Percentiles rank a stretch among this genome's conserved stretches.
These are phyloP conservation scores for Ascochyta rabiei DNA, from an alignment of 2,329 filamentous ascomycete genomes.

Conservation along the genomic window DNA sequence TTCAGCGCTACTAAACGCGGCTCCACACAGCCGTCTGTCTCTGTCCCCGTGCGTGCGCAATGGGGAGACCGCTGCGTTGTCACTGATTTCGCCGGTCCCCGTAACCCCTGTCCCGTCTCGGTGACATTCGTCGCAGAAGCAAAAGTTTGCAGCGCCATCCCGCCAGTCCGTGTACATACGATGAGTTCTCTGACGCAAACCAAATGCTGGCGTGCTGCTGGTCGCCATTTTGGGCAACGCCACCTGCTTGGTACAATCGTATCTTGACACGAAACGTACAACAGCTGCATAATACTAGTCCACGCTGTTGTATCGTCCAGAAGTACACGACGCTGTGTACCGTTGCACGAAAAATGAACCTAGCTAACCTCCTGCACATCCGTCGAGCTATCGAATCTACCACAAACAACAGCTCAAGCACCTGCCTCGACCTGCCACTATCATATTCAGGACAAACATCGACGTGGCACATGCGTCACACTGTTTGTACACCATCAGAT, in stretches of 20 bases:
- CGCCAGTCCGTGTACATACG: constrained; percentile 7
- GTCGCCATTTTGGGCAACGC: constrained; percentile 20
- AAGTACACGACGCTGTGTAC: constrained; percentile 25
- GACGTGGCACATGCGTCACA: constrained; percentile 14
- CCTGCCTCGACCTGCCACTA: constrained; percentile 5
- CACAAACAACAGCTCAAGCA: constrained; percentile 6
- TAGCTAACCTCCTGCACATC: constrained; percentile 20
- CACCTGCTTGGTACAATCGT: constrained; percentile 19
- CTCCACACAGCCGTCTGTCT: constrained; percentile 16
- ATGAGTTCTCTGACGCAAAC: constrained; percentile 21
- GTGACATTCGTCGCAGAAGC: constrained; percentile 16
- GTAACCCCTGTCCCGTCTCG: constrained; percentile 22
- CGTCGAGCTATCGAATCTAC: constrained; percentile 20
- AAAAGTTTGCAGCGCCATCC: constrained; percentile 27
- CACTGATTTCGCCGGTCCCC: constrained; percentile 29
- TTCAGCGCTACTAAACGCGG: constrained; percentile 21
- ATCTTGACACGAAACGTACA: constrained; percentile 22
- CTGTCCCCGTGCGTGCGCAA: constrained; percentile 4
- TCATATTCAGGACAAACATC: constrained; percentile 2
- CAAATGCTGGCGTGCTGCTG: constrained; percentile 12
- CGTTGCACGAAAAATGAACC: constrained; percentile 35
- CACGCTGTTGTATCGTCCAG: constrained; percentile 30
- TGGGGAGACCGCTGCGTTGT: constrained; percentile 23
- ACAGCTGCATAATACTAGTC: constrained; percentile 29
- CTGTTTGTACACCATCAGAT: not conserved